Percentiles rank a stretch among this genome's conserved stretches.
Evolutionary conservation across 1,284 basidiomycete genomes (phyloP).

Genomic region (Tausonia pullulans): DNA sequence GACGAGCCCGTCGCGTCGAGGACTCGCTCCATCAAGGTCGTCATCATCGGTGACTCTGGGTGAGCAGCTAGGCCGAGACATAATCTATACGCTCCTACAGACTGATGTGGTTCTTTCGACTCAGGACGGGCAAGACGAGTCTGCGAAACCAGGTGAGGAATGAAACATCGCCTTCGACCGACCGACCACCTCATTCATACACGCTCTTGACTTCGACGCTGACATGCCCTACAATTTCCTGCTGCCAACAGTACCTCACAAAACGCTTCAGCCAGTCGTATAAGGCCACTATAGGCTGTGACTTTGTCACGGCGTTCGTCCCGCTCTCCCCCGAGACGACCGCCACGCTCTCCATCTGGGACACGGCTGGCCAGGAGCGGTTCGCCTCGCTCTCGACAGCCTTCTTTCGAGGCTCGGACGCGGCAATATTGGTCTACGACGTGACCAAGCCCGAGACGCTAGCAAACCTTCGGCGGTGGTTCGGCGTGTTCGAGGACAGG

Average conservation of each 20-base stretch:
- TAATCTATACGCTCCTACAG: background rate
- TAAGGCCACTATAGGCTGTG: conserved; percentile 68
- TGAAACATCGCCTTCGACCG: background rate
- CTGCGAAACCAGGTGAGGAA: too few species aligned
- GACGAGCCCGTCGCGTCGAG: too few species aligned
- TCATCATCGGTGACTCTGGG: conserved; percentile 9
- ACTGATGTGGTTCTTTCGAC: background rate
- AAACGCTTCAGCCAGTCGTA: conserved; percentile 61
- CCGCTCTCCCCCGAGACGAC: conserved; percentile 33
- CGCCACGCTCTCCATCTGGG: conserved; percentile 67
- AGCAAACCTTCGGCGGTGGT: conserved; percentile 54
- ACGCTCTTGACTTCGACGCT: background rate
- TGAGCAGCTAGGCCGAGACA: background rate
- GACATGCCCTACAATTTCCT: background rate
- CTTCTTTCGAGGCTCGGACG: conserved; percentile 71
- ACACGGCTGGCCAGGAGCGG: conserved; percentile 62
- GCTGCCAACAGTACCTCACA: conserved; percentile 49
- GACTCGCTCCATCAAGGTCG: background rate
- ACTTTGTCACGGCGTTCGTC: conserved; percentile 51
- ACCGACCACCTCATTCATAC: background rate
- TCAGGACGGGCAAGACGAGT: too few species aligned
- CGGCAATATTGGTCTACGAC: conserved; percentile 67
- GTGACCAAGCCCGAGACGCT: conserved; percentile 53
- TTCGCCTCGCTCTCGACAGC: conserved; percentile 57
- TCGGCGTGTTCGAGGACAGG: conserved; percentile 54